Percentiles rank a stretch among this genome's conserved stretches.
These are phyloP conservation scores for Lasiodiplodia hormozganensis DNA, from an alignment of 2,329 filamentous ascomycete genomes.

Conservation along the genomic window DNA sequence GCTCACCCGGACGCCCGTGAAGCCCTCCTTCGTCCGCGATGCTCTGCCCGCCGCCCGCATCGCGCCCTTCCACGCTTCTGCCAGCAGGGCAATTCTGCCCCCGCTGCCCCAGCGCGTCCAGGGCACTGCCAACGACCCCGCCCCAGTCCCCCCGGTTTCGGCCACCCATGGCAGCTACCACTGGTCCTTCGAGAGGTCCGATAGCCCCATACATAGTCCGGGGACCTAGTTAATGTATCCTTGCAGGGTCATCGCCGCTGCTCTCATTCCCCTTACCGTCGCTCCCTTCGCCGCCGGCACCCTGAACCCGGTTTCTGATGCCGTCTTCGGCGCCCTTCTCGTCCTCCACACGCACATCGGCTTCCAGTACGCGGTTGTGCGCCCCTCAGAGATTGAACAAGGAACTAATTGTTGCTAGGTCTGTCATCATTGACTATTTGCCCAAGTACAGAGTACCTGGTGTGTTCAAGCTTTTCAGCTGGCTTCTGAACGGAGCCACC, in stretches of 20 bases:
- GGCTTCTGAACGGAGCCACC: constrained; percentile 80
- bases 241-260: constrained; percentile 74
- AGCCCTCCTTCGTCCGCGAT: constrained; percentile 50
- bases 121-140: constrained; percentile 87
- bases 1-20: constrained; percentile 44
- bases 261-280: constrained; percentile 84
- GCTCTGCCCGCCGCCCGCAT: constrained; percentile 57
- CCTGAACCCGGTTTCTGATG: constrained; percentile 87
- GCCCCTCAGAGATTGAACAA: background rate
- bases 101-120: constrained; percentile 84
- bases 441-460: constrained; percentile 74
- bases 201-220: constrained; percentile 21
- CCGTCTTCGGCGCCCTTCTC: constrained; percentile 79
- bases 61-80: constrained; percentile 86
- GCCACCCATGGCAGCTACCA: constrained; percentile 94
- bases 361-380: constrained; percentile 70
- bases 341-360: constrained; percentile 96
- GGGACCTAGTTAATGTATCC: background rate
- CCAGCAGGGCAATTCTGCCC: constrained; percentile 77
- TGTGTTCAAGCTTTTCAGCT: constrained; percentile 71
- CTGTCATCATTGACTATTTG: constrained; percentile 90
- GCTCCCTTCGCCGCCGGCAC: constrained; percentile 92
- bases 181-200: constrained; percentile 88
- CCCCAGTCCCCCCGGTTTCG: constrained; percentile 72
- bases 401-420: constrained; percentile 45